phyloP scores from a whole-genome alignment of 345 rosid genomes.

The Bruguiera gymnorhiza region DNA sequence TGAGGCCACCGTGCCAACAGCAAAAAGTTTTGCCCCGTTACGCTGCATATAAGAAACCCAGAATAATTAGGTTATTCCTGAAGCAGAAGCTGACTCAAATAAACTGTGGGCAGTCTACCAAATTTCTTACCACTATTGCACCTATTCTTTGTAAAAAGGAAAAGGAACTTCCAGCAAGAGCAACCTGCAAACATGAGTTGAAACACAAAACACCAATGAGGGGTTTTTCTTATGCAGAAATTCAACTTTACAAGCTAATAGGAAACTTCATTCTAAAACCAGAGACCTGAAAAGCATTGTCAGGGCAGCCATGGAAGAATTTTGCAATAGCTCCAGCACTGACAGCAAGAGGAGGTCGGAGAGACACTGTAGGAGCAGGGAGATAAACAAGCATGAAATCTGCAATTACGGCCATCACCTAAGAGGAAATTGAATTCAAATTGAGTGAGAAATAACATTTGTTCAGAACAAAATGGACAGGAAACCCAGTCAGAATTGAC shows the following conservation, averaged over 20 bases:
- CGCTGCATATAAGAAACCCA: conserved; percentile 52
- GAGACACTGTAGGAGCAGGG: conserved; percentile 93
- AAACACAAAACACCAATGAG: conserved; percentile 6
- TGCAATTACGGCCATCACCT: conserved; percentile 95
- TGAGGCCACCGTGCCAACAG: conserved; percentile 86
- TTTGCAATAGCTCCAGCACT: conserved; percentile 68
- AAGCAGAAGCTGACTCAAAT: background rate
- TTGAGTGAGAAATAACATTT: conserved; percentile 1
- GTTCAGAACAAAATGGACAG: conserved; percentile 3
- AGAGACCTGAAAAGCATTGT: conserved; percentile 92
- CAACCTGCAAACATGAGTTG: conserved; percentile 50
- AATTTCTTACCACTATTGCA: conserved; percentile 64
- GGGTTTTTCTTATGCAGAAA: background rate
- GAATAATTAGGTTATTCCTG: background rate
- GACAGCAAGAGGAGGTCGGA: conserved; percentile 62
- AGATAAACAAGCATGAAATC: conserved; percentile 98
- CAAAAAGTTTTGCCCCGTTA: conserved; percentile 85
- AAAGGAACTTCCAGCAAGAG: conserved; percentile 82
- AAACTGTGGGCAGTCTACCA: background rate
- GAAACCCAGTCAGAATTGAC: too few relatives aligned
- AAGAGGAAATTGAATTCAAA: conserved; percentile 8
- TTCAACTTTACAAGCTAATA: conserved; percentile 3
- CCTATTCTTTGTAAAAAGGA: conserved; percentile 78
- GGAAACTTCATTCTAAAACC: conserved; percentile 9
- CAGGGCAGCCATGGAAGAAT: conserved; percentile 90